These are phyloP conservation scores for Xylaria sp. DNA, from an alignment of 2,329 filamentous ascomycete genomes.

Conservation along the genomic window DNA sequence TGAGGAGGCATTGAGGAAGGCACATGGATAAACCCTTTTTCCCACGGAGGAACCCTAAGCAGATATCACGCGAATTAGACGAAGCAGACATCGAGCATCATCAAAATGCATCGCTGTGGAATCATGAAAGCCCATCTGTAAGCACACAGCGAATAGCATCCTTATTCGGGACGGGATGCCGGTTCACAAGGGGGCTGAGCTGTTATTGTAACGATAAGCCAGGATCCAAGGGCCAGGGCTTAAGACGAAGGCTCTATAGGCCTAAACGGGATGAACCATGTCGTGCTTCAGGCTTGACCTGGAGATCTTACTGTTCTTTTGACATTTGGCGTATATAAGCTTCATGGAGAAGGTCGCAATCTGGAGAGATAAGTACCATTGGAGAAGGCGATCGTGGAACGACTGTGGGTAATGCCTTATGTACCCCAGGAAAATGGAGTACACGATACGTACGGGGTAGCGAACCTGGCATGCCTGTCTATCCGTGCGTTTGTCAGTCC, in stretches of 20 bases:
- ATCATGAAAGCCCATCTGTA: background rate
- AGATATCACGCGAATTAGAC: background rate
- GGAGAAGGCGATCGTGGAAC: constrained; percentile 18
- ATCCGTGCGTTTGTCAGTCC: too few relatives aligned
- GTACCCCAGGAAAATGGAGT: constrained; percentile 26
- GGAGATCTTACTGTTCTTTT: background rate
- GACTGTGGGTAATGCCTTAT: constrained; percentile 17
- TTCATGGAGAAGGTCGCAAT: constrained; percentile 2
- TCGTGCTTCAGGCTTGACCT: background rate
- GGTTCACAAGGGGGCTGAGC: background rate
- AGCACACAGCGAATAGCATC: background rate
- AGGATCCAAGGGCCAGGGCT: background rate
- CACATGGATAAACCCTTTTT: background rate
- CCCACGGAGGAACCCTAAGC: background rate
- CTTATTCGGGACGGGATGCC: background rate
- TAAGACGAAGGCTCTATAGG: background rate
- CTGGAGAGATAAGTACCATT: constrained; percentile 19
- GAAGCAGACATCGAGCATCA: background rate
- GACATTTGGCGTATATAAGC: background rate
- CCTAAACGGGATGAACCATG: background rate
- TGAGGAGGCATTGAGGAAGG: background rate
- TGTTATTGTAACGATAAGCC: background rate
- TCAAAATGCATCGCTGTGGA: background rate
- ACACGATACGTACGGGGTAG: constrained; percentile 6
- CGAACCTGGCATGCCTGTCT: background rate